Percentiles rank a stretch among this genome's conserved stretches.
Evolutionary conservation across 108 stramenopile species (phyloP).

Genomic region (Epipyxis sp.): DNA sequence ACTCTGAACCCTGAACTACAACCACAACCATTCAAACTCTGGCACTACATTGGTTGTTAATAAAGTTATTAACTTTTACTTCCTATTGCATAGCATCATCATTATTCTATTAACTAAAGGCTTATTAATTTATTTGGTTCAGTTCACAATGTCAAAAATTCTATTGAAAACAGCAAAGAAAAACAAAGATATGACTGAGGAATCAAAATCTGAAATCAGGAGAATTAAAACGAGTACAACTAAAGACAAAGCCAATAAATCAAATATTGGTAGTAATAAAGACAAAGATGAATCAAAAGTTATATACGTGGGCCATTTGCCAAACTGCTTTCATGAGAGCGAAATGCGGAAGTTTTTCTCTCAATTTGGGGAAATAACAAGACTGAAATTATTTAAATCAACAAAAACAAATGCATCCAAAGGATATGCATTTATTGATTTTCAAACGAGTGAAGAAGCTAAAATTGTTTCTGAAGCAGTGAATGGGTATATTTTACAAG

Average conservation of each 20-base stretch:
- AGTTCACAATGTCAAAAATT: too few relatives aligned
- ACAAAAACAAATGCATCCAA: slow-evolving; percentile 71
- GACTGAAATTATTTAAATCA: slow-evolving; percentile 74
- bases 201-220: too few relatives aligned
- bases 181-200: too few relatives aligned
- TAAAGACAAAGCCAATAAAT: not conserved
- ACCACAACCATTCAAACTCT: too few relatives aligned
- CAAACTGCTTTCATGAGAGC: slow-evolving; percentile 83
- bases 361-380: slow-evolving; percentile 84
- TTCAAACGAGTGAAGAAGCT: slow-evolving; percentile 73
- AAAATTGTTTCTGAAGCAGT: slow-evolving; percentile 89
- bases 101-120: too few relatives aligned
- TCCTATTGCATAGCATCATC: too few relatives aligned
- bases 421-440: slow-evolving; percentile 93
- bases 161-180: too few relatives aligned
- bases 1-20: too few relatives aligned
- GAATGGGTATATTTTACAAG: slow-evolving; percentile 82
- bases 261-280: slow-evolving; percentile 29
- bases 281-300: slow-evolving; percentile 53
- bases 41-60: too few relatives aligned
- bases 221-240: too few relatives aligned
- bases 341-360: slow-evolving; percentile 78
- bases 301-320: slow-evolving; percentile 92
- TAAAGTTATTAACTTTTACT: too few relatives aligned
- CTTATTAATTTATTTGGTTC: too few relatives aligned